These are phyloP conservation scores for Plantago major DNA, from an alignment of 257 asterid species.

Conservation along the genomic window DNA sequence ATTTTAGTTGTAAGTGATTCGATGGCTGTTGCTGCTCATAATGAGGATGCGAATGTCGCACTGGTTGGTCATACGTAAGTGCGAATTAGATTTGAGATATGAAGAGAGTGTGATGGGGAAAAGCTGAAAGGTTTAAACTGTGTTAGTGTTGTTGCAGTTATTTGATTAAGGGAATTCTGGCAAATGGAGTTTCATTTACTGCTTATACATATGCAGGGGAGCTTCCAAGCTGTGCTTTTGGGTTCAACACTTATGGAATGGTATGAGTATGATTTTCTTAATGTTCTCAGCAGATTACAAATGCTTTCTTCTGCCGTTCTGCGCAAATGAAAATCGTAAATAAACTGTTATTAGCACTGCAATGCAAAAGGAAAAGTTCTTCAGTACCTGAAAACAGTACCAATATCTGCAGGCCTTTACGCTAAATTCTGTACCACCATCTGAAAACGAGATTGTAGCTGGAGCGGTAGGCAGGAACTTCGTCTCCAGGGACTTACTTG, in stretches of 20 bases:
- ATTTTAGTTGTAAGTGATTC: slow-evolving; percentile 67
- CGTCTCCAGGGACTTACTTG: slow-evolving; percentile 74
- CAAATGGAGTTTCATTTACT: slow-evolving; percentile 53
- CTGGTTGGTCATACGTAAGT: slow-evolving; percentile 75
- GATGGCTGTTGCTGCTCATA: slow-evolving; percentile 83
- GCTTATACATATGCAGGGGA: slow-evolving; percentile 97
- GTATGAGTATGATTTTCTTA: slow-evolving; percentile 24
- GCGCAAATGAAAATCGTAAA: no score
- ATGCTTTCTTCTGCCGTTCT: neutral
- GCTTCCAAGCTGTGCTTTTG: slow-evolving; percentile 95
- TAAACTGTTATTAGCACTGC: no score
- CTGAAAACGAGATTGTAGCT: slow-evolving; percentile 52
- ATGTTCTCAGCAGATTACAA: neutral
- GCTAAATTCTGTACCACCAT: slow-evolving; percentile 81
- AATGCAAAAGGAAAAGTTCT: no score
- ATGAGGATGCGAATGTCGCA: slow-evolving; percentile 90
- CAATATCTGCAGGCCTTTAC: slow-evolving; percentile 61
- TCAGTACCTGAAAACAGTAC: neutral
- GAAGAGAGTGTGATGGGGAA: neutral
- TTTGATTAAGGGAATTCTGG: slow-evolving; percentile 49
- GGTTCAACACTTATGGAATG: slow-evolving; percentile 76
- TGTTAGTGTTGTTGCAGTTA: slow-evolving; percentile 36
- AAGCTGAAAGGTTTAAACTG: neutral
- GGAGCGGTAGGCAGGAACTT: slow-evolving; percentile 85
- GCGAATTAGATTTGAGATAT: neutral